These are phyloP conservation scores for Brassica incana DNA, from an alignment of 345 rosid genomes.

Conservation along the genomic window DNA sequence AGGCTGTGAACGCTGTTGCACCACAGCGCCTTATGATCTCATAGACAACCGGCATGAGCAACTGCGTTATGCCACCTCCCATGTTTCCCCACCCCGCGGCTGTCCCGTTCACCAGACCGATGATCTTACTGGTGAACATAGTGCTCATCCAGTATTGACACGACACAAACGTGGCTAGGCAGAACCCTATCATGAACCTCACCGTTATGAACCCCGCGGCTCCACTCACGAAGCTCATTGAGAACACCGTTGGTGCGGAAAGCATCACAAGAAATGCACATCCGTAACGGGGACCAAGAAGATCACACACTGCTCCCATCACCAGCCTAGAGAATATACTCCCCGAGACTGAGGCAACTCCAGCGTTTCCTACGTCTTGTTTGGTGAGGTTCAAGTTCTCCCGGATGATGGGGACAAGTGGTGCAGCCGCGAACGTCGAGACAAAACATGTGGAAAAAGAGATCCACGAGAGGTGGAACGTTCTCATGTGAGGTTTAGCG, in stretches of 20 bases:
- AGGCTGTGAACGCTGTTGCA: conserved; percentile 62
- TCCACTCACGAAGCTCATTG: conserved; percentile 51
- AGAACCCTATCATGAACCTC: conserved; percentile 80
- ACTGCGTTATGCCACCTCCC: conserved; percentile 76
- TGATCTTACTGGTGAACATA: conserved; percentile 68
- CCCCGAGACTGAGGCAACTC: conserved; percentile 73
- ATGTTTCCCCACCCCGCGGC: conserved; percentile 84
- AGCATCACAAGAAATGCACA: conserved; percentile 70
- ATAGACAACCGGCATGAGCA: conserved; percentile 63
- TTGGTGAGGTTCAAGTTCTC: conserved; percentile 68
- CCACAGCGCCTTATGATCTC: conserved; percentile 50
- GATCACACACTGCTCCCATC: conserved; percentile 72
- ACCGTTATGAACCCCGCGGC: conserved; percentile 60
- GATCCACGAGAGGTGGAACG: conserved; percentile 80
- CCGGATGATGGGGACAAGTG: conserved; percentile 72
- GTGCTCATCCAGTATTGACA: conserved; percentile 89
- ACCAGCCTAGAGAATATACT: conserved; percentile 71
- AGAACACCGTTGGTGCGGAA: conserved; percentile 66
- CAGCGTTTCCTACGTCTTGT: conserved; percentile 62
- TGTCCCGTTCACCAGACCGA: conserved; percentile 69
- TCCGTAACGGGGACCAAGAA: conserved; percentile 63
- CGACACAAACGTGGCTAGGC: conserved; percentile 76
- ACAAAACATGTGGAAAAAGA: conserved; percentile 80
- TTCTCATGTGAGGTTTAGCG: conserved; percentile 76
- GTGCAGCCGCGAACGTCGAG: conserved; percentile 83